Evolutionary conservation across 805 yeast species (phyloP), one percentile per base, ranked within the genome.

Genomic region (Suhomyces sp.): DNA sequence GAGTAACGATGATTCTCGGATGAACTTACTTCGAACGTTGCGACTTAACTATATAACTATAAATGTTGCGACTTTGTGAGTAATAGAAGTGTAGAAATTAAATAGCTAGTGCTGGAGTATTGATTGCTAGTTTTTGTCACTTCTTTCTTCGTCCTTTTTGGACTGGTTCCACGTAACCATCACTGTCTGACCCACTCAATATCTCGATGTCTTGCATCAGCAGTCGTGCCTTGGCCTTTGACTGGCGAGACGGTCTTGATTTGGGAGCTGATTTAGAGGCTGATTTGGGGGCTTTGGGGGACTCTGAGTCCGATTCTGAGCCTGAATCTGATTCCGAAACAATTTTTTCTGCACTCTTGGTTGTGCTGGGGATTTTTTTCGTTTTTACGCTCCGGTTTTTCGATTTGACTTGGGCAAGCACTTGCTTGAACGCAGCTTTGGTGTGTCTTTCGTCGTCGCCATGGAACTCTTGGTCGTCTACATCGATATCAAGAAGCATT

Each of bases 401-500:
- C 10, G 31, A 23, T 31, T 76, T 76, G 4, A 80, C 72, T 55
- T 74, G 72, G 42, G 70, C 69, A 49, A 81, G 63, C n/a, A 81
- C 65, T 17, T 66, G 62, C 55, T 76, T 77, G 57, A 81, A 74
- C n/a, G 74, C 78, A 45, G 58, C 57, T 35, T 57, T 64, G 8
- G 69, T 58, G 27, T 57, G 55, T 8, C 54, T 57, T 8, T 67
- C 70, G 40, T 68, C 73, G 3, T 64, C 67, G 27, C 60, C 63
- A 49, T 68, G 66, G 63, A 55, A 61, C 15, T 66, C 70, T 23
- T 75, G 78, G 3, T 74, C 70, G 47, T 78, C 73, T 15, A 68
- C 71, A 58, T 81, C 71, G 68, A 73, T 68, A 3, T 76, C 64
- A 48, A 77, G 63, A 42, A 87, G 64, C 54, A 82, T 62, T 13